These are phyloP conservation scores for Themeda triandra DNA, from an alignment of 176 grass and related monocot genomes.

Conservation along the genomic window DNA sequence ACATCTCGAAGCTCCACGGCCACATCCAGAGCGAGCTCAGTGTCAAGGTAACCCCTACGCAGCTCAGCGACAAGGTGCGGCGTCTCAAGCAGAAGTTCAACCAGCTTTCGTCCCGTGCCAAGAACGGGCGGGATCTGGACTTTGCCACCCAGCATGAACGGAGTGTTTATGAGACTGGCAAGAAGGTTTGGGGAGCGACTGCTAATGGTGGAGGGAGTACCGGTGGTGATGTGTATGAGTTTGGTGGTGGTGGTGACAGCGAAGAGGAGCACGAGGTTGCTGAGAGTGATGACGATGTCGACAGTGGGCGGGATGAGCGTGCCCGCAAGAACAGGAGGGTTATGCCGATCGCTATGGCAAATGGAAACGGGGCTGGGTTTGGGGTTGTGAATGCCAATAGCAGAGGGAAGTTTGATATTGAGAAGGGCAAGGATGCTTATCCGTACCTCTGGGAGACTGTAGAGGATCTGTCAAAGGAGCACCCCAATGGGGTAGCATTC, in stretches of 20 bases:
- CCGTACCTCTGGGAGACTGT: conserved; percentile 63
- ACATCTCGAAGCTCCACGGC: conserved; percentile 37
- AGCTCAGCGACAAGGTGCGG: conserved; percentile 60
- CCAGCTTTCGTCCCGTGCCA: conserved; percentile 11
- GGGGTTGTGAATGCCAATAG: background rate
- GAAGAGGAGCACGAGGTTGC: conserved; percentile 32
- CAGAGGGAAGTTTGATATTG: conserved; percentile 25
- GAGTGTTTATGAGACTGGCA: conserved; percentile 42
- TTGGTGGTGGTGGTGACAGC: conserved; percentile 22
- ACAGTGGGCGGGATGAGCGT: conserved; percentile 19
- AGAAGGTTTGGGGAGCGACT: conserved; percentile 49
- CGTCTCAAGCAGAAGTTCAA: conserved; percentile 65
- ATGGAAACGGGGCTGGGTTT: conserved; percentile 16
- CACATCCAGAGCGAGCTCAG: conserved; percentile 46
- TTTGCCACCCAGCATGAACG: conserved; percentile 47
- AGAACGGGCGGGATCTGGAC: conserved; percentile 29
- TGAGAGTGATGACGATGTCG: conserved; percentile 34
- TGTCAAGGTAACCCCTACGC: conserved; percentile 38
- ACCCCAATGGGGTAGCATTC: conserved; percentile 35
- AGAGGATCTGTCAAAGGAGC: conserved; percentile 50
- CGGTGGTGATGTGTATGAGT: conserved; percentile 17
- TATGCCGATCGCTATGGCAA: conserved; percentile 14
- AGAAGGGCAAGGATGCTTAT: conserved; percentile 39
- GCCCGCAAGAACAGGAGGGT: conserved; percentile 33
- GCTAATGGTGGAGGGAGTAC: background rate